A percentile compares a stretch with the other conserved stretches of the same genome.
These are phyloP conservation scores for Phytophthora idaei DNA, from an alignment of 352 stramenopile species.

Conservation along the genomic window DNA sequence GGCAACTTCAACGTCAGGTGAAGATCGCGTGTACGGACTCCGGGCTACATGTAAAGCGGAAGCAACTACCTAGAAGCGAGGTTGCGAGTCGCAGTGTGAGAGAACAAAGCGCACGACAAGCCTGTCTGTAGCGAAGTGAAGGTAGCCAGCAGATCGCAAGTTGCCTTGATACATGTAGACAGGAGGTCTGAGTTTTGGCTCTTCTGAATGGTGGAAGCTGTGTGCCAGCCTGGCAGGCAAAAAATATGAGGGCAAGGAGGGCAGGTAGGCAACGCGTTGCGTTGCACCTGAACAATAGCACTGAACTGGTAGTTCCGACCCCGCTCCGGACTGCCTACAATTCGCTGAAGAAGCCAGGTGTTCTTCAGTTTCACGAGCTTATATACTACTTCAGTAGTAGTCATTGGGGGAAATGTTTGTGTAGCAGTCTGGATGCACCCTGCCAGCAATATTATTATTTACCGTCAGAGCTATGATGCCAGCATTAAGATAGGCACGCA, in stretches of 20 bases:
- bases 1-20: conserved; percentile 22
- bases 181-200: not conserved
- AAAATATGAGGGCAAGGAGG: not conserved
- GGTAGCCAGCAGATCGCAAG: not conserved
- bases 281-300: not conserved
- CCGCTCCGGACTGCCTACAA: not conserved
- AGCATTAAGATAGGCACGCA: no score
- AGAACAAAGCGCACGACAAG: not conserved
- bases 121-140: not conserved
- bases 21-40: no score
- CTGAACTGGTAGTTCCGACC: not conserved
- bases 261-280: not conserved
- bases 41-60: no score
- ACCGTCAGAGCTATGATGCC: no score
- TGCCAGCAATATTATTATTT: no score
- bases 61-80: no score
- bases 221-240: no score
- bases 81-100: not conserved
- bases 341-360: not conserved
- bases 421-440: no score
- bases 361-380: conserved; percentile 8
- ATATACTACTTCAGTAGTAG: no score
- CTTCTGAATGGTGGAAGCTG: not conserved
- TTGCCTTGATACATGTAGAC: not conserved
- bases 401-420: not conserved